phyloP scores from a whole-genome alignment of 441 rosid genomes.

The Aquilaria agallochum region DNA sequence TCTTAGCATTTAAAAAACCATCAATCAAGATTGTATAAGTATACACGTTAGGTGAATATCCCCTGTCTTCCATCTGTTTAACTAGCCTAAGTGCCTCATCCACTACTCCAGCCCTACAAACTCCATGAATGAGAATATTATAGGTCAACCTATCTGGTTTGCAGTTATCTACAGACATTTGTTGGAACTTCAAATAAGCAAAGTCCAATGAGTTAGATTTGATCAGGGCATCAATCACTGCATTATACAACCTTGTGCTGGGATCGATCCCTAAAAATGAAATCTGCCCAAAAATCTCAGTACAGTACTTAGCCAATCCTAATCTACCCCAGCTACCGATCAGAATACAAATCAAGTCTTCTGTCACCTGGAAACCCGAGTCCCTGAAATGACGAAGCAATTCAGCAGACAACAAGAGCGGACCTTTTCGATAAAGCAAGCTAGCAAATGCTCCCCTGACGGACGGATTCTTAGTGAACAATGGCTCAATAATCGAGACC shows the following conservation, averaged over 20 bases:
- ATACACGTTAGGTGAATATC: slow-evolving; percentile 65
- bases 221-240: slow-evolving; percentile 77
- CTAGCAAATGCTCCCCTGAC: slow-evolving; percentile 47
- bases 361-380: slow-evolving; percentile 53
- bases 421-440: slow-evolving; percentile 54
- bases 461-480: slow-evolving; percentile 46
- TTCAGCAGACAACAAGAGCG: slow-evolving; percentile 65
- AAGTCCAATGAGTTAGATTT: slow-evolving; percentile 77
- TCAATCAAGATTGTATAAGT: slow-evolving; percentile 74
- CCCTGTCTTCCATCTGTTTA: slow-evolving; percentile 76
- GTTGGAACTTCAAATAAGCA: slow-evolving; percentile 89
- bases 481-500: slow-evolving; percentile 52
- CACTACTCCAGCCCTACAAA: slow-evolving; percentile 68
- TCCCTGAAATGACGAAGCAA: slow-evolving; percentile 53
- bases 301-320: slow-evolving; percentile 84
- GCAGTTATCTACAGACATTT: slow-evolving; percentile 75
- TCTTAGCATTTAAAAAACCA: slow-evolving; percentile 74
- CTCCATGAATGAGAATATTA: slow-evolving; percentile 85
- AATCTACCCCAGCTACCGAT: slow-evolving; percentile 89
- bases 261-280: slow-evolving; percentile 71
- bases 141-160: slow-evolving; percentile 86
- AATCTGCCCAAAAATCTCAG: slow-evolving; percentile 76
- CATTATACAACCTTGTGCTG: slow-evolving; percentile 79
- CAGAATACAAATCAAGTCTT: slow-evolving; percentile 67
- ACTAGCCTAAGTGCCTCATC: slow-evolving; percentile 82